phyloP scores from a whole-genome alignment of 2,329 filamentous ascomycete species.

The Hypoxylon sp. region DNA sequence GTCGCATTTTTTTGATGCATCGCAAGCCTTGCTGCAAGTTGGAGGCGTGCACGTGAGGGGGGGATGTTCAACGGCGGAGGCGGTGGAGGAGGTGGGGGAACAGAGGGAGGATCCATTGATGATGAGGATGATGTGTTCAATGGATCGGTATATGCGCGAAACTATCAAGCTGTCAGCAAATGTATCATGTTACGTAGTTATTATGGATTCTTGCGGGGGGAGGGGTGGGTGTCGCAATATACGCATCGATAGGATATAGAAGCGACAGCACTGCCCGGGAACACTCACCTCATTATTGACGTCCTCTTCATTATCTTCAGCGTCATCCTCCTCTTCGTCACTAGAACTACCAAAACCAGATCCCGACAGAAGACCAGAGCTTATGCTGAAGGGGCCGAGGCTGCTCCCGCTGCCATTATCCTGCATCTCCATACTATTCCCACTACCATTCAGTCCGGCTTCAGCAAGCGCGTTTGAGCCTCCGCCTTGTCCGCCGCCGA shows the following conservation, averaged over 20 bases:
- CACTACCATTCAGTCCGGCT: conserved; percentile 81
- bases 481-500: conserved; percentile 55
- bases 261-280: conserved; percentile 30
- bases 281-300: conserved; percentile 76
- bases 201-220: neutral
- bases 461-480: conserved; percentile 82
- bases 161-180: conserved; percentile 59
- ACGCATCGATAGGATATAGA: neutral
- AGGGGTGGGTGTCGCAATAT: neutral
- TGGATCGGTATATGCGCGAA: conserved; percentile 72
- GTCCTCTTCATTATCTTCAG: conserved; percentile 86
- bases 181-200: neutral
- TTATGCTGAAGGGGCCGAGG: conserved; percentile 80
- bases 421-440: conserved; percentile 70
- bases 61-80: conserved; percentile 86
- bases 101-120: conserved; percentile 70
- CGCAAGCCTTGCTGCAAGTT: conserved; percentile 89
- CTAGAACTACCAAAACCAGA: conserved; percentile 96
- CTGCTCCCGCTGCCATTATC: conserved; percentile 75
- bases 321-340: conserved; percentile 96
- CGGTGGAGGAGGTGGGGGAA: conserved; percentile 74
- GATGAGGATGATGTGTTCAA: conserved; percentile 63
- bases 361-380: conserved; percentile 78
- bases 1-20: conserved; percentile 77
- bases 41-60: conserved; percentile 87